Evolutionary conservation across 2,329 filamentous ascomycete genomes (phyloP), one percentile per base, ranked within the genome.

Genomic region (Colletotrichum spaethianum): DNA sequence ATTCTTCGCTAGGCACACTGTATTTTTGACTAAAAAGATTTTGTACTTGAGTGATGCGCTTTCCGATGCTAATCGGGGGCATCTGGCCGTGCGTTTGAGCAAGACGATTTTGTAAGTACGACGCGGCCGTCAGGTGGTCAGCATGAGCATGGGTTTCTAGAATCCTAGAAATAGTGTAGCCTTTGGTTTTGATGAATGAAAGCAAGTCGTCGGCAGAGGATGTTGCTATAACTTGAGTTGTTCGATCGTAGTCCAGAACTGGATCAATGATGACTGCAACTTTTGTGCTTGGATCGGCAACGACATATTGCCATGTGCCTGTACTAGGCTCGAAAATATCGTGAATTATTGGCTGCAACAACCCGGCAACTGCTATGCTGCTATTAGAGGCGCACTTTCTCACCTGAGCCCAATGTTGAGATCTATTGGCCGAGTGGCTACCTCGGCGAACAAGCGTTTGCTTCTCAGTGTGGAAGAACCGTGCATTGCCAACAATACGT

Each of bases 61-160:
- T 84, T 1, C 89, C 89, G 28, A 91, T 90, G n/a, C 87, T 83
- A 6, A 91, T 85, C 0, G 75, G 74, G 0, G 88, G 86, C 60
- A 77, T 80, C 1, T 69, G 42, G 0, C 78, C 80, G 53, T 86
- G 82, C 0, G 66, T 63, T 9, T 80, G 71, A 0, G 77, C 74
- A 0, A 91, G 81, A 2, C 76, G 78, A 0, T 79, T 77, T 75
- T 90, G 88, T 0, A 93, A 82, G 76, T 92, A 92, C 4, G 84
- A 83, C 0, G 90, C 84, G 0, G 90, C 86, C 0, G 89, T 92
- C 0, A 92, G 73, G 71, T 92, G 89, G 67, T 92, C 88, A 4
- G 89, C 89, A 72, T 91, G 88, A 0, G 84, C 86, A 76, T 93
- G 90, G 0, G 91, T 92, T 74, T 93, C 91, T 3, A 92, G 83